These are phyloP conservation scores for grape (Vitis vinifera) DNA, from an alignment of 164 flowering plant species.

Conservation along the genomic window DNA sequence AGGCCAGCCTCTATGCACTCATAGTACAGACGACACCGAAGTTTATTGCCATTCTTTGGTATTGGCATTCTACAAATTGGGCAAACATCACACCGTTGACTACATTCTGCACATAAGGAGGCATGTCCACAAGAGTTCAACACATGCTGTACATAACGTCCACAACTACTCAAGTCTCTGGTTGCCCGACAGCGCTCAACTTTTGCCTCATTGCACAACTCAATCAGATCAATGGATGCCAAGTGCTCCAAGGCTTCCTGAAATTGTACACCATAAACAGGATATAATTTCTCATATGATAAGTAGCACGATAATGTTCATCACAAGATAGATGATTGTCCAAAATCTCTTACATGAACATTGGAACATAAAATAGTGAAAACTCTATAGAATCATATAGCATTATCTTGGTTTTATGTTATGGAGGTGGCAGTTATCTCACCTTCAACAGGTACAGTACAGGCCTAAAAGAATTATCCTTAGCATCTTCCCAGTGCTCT, in stretches of 20 bases:
- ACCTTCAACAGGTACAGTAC: too few relatives aligned
- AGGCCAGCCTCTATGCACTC: conserved; percentile 91
- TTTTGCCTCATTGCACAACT: conserved; percentile 89
- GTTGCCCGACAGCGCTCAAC: conserved; percentile 89
- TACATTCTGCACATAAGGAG: conserved; percentile 86
- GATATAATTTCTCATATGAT: not conserved
- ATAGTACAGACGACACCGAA: conserved; percentile 69
- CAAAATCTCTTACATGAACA: conserved; percentile 5
- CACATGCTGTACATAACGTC: conserved; percentile 69
- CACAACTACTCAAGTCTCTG: conserved; percentile 92
- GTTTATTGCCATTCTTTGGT: conserved; percentile 45
- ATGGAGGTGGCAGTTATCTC: too few relatives aligned
- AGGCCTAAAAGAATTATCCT: too few relatives aligned
- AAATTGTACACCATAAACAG: conserved; percentile 15
- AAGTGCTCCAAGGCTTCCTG: conserved; percentile 81
- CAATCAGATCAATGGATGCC: conserved; percentile 82
- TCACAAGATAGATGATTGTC: conserved; percentile 3
- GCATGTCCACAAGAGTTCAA: conserved; percentile 87
- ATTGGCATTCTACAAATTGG: conserved; percentile 83
- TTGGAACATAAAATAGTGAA: not conserved
- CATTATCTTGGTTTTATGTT: too few relatives aligned
- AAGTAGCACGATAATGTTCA: not conserved
- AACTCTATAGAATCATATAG: too few relatives aligned
- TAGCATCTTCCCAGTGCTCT: too few relatives aligned
- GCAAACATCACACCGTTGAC: conserved; percentile 85